Base-by-base conservation (phyloP, 2,329 filamentous ascomycete genomes). In the Colletotrichum destructivum region DNA sequence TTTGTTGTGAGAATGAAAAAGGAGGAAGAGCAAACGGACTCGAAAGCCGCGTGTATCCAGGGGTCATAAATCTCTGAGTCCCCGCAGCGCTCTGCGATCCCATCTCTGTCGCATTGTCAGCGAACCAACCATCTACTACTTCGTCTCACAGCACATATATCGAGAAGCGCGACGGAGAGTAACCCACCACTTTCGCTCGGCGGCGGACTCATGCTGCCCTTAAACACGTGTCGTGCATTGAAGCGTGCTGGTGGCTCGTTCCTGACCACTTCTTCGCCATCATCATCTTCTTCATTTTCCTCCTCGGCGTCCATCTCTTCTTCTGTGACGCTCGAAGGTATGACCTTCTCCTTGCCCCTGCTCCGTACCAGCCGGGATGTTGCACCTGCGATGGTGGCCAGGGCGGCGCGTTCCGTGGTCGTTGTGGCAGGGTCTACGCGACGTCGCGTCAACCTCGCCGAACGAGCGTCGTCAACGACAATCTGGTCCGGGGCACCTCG, bases 111-210 rank as follows among this genome's bases (percentile, higher is more conserved):
- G 4, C 16, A 18, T 26, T n/a, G 54, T 64, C 52, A 71, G 65
- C 3, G 15, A 23, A 21, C 12, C 15, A 23, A 21, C 12, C 21
- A 31, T 42, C 26, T 40, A 31, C 18, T 18, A 18, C 21, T 18
- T 40, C 21, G 3, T 3, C 18, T 44, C 55, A 62, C 51, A 16
- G 2, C 38, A 2, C n/a, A n/a, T 23, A 11, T n/a, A 12, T n/a
- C 23, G 26, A 38, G 26, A 62, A 59, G 15, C 11, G 54, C 26
- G 16, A 11, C 18, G 15, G n/a, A 57, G 12, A 6, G 35, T 11
- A 31, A 71, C 69, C 21, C 15, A 71, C 69, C 69, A 49, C 65
- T 71, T 47, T 69, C 65, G 31, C 64, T 71, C 40, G 65, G 65
- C 57, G 65, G 68, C 5, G 68, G 69, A n/a, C 54, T 69, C 59